Evolutionary conservation across 139 green algal species (phyloP).

Genomic region (Chlorella sp.): DNA sequence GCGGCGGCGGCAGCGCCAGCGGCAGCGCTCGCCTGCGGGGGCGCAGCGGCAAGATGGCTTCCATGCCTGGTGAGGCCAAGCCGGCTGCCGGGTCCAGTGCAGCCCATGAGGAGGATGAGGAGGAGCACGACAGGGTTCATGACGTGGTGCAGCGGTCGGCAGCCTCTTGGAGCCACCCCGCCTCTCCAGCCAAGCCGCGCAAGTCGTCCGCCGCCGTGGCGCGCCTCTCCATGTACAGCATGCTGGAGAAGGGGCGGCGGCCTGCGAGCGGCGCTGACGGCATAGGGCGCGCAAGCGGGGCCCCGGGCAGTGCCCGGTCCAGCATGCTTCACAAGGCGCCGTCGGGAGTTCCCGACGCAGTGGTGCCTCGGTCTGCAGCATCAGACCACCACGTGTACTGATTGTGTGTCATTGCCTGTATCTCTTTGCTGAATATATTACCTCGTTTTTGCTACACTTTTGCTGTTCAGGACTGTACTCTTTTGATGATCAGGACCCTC

Average conservation of each 20-base stretch:
- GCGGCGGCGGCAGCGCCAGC: background rate
- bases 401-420: too few relatives aligned
- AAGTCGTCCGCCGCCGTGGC: background rate
- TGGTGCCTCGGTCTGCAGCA: too few relatives aligned
- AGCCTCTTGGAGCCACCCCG: slow-evolving; percentile 8
- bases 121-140: background rate
- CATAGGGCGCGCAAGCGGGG: background rate
- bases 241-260: background rate
- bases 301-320: background rate
- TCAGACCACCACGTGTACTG: too few relatives aligned
- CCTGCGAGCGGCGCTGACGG: background rate
- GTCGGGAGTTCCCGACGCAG: too few relatives aligned
- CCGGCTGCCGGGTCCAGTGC: too few relatives aligned
- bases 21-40: background rate
- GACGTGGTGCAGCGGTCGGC: slow-evolving; percentile 12
- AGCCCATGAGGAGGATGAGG: background rate
- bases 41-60: background rate
- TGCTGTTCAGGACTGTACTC: too few relatives aligned
- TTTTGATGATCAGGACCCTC: too few relatives aligned
- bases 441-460: too few relatives aligned
- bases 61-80: background rate
- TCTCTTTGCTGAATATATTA: too few relatives aligned
- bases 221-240: background rate
- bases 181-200: background rate
- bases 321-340: background rate